A percentile compares a stretch with the other conserved stretches of the same genome.
Conservation (phyloP, 75 land plant species). For the Chamaecyparis obtusa region DNA sequence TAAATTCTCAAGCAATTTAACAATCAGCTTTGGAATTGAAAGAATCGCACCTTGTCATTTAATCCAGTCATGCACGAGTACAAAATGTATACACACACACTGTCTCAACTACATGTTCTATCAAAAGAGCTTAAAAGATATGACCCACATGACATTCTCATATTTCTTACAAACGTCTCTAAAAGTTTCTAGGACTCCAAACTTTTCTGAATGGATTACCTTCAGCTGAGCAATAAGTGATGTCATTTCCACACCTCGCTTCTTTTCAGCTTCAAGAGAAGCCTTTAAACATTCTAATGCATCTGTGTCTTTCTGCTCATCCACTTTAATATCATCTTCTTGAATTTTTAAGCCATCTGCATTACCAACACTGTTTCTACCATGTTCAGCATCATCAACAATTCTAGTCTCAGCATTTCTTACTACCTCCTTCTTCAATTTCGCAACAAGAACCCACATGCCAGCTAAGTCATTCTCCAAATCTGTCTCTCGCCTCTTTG, state of each 20-base stretch:
- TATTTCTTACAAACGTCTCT: background rate
- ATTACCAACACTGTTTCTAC: constrained; percentile 14
- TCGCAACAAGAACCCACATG: constrained; percentile 99
- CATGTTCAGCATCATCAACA: constrained; percentile 10
- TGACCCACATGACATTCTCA: background rate
- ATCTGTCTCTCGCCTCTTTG: constrained; percentile 72
- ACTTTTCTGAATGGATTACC: constrained; percentile 31
- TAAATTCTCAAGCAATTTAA: background rate
- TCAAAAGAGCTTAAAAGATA: background rate
- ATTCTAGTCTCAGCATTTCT: constrained; percentile 19
- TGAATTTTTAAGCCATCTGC: constrained; percentile 22
- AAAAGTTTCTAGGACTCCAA: background rate
- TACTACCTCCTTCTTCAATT: constrained; percentile 76
- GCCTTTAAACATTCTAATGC: constrained; percentile 13
- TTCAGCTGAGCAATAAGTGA: constrained; percentile 72
- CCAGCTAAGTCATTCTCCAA: constrained; percentile 95
- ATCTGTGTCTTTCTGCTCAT: constrained; percentile 32
- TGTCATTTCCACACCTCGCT: constrained; percentile 42
- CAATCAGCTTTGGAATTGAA: too few relatives aligned
- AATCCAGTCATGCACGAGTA: background rate
- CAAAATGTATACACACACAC: background rate
- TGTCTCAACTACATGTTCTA: background rate
- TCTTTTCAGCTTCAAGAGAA: constrained; percentile 28
- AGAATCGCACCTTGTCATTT: background rate
- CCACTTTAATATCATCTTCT: constrained; percentile 18